Conservation (phyloP, 1,284 basidiomycete genomes). For the Thelephora terrestris region DNA sequence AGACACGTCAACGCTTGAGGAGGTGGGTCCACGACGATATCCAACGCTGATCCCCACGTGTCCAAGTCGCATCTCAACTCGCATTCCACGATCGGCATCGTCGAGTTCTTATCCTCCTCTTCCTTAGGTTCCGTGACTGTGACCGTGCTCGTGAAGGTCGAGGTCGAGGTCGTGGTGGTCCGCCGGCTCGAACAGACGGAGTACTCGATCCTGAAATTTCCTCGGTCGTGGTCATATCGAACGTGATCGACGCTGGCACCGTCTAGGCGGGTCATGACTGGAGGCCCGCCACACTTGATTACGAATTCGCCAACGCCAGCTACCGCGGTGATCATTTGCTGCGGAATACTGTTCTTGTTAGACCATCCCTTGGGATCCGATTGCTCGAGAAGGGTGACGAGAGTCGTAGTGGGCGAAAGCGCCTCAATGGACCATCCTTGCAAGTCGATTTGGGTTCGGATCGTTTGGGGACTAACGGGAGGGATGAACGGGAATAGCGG, state of each 20-base stretch:
- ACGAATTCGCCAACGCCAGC: conserved; percentile 91
- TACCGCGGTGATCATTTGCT: conserved; percentile 80
- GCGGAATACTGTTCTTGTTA: conserved; percentile 88
- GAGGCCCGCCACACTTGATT: conserved; percentile 92
- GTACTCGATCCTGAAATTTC: conserved; percentile 80
- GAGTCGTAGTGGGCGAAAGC: conserved; percentile 90
- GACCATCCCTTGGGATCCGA: conserved; percentile 97
- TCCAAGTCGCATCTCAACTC: conserved; percentile 93
- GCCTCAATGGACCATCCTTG: conserved; percentile 97
- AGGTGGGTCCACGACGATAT: conserved; percentile 91
- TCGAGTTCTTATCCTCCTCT: conserved; percentile 8
- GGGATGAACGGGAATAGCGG: conserved; percentile 80
- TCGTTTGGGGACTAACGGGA: conserved; percentile 61
- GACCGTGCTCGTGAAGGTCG: background rate
- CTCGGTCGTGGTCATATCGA: conserved; percentile 84
- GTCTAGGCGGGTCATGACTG: conserved; percentile 74
- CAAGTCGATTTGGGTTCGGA: conserved; percentile 90
- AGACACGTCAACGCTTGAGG: conserved; percentile 80
- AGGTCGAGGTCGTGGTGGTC: conserved; percentile 17
- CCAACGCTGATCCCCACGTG: conserved; percentile 80
- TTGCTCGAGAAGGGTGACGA: conserved; percentile 92
- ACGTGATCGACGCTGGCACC: conserved; percentile 71
- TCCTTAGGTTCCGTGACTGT: background rate
- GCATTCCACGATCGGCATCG: conserved; percentile 69
- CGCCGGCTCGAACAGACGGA: conserved; percentile 53